Evolutionary conservation across 768 basidiomycete species (phyloP), one percentile per base, ranked within the genome.

Genomic region (Podaxis sp.): DNA sequence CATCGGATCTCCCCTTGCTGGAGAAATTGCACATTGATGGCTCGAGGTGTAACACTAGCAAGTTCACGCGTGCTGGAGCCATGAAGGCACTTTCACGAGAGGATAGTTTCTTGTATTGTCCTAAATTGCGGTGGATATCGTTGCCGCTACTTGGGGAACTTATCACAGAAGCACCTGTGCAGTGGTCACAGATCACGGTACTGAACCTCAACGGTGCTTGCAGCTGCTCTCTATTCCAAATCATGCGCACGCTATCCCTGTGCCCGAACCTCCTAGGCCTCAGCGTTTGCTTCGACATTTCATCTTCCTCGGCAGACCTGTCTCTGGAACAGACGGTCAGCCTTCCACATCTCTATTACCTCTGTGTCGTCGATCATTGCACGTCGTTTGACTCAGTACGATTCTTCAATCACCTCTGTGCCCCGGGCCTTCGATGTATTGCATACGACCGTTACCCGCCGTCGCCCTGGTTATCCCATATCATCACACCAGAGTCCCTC

Each of bases 11-110:
- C 7, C 52, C 52, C 26, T 33, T 61, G 26, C 12, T 61, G 28
- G 60, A 61, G 44, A 24, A 19, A 13, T 17, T 61, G 17, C 28
- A 55, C 6, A 19, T 55, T 17, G 42, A 54, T 7, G 60, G 60
- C 28, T 17, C 38, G 13, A 49, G 48, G 38, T 49, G 38, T 51
- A 22, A 33, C 22, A 51, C 13, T 0, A 12, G 13, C 13, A 26
- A 42, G 11, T 6, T 26, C 36, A n/a, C 24, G 1, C 13, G 12
- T 15, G n/a, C 36, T 15, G 12, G 4, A 19, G n/a, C 46, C 1
- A 26, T 39, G 19, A 24, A 30, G 33, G 26, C 22, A 9, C 58
- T 59, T 13, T 51, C 48, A 7, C 15, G 33, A 12, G 22, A 51
- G n/a, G 40, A 44, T n/a, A 17, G 52, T 19, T 7, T 54, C 28